Evolutionary conservation across 1,284 basidiomycete genomes (phyloP).

Genomic region (Waitea zeae): DNA sequence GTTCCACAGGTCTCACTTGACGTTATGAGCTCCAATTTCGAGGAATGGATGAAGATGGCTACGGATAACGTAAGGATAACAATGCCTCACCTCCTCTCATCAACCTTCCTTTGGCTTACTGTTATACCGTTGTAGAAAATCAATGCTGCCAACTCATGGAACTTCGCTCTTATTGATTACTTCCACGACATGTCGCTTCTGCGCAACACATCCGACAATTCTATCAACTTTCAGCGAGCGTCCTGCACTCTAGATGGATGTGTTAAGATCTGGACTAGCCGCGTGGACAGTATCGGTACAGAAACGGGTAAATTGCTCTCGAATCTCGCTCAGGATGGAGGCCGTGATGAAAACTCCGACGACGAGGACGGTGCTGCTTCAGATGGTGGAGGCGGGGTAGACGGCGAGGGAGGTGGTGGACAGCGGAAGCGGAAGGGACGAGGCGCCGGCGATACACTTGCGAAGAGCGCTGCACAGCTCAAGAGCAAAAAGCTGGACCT

Average conservation of each 20-base stretch:
- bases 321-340: constrained; percentile 67
- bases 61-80: constrained; percentile 94
- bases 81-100: too few relatives aligned
- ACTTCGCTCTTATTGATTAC: constrained; percentile 96
- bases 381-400: constrained; percentile 44
- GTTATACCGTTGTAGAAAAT: constrained; percentile 67
- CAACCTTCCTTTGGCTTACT: constrained; percentile 1
- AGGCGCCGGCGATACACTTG: constrained; percentile 62
- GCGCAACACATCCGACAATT: constrained; percentile 78
- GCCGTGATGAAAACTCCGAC: constrained; percentile 28
- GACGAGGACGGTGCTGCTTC: constrained; percentile 34
- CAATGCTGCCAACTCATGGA: constrained; percentile 96
- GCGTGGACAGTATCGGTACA: constrained; percentile 92
- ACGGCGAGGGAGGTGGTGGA: too few relatives aligned
- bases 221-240: constrained; percentile 98
- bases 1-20: constrained; percentile 60
- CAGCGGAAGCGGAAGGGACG: constrained; percentile 41
- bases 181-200: constrained; percentile 99
- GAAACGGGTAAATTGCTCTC: constrained; percentile 93
- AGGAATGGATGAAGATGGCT: constrained; percentile 99
- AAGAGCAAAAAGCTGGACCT: constrained; percentile 87
- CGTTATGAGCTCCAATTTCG: constrained; percentile 79
- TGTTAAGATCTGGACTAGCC: constrained; percentile 98
- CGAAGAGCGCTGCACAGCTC: constrained; percentile 68
- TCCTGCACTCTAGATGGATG: constrained; percentile 97